phyloP scores from a whole-genome alignment of 768 basidiomycete genomes.

The Boletellus ananas region DNA sequence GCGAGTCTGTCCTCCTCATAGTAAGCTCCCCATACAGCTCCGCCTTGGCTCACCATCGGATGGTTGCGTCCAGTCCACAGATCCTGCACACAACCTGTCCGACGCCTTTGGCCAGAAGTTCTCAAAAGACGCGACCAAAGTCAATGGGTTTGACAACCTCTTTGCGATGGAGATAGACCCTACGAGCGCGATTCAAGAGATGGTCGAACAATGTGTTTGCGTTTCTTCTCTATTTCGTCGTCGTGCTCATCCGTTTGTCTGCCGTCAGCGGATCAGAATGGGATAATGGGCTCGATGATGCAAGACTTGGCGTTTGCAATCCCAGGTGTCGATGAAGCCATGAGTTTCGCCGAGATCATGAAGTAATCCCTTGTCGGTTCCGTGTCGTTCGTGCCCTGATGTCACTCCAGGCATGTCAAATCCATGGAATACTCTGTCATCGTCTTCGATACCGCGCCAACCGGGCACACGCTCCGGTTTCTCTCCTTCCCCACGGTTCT shows the following conservation, averaged over 20 bases:
- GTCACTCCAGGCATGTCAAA: slow-evolving; percentile 80
- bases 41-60: background rate
- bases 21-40: slow-evolving; percentile 43
- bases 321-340: slow-evolving; percentile 98
- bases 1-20: slow-evolving; percentile 96
- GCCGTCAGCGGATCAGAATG: slow-evolving; percentile 70
- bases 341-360: slow-evolving; percentile 99
- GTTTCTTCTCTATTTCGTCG: background rate
- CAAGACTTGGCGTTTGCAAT: slow-evolving; percentile 99
- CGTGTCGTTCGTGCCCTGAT: background rate
- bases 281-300: slow-evolving; percentile 99
- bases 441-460: slow-evolving; percentile 98
- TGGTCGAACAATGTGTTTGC: slow-evolving; percentile 90
- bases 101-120: slow-evolving; percentile 99
- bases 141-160: slow-evolving; percentile 95
- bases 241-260: slow-evolving; percentile 1
- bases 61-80: slow-evolving; percentile 69
- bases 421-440: slow-evolving; percentile 99
- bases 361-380: slow-evolving; percentile 52
- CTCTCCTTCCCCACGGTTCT: slow-evolving; percentile 98
- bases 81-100: slow-evolving; percentile 99
- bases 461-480: slow-evolving; percentile 97
- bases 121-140: slow-evolving; percentile 96
- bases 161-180: slow-evolving; percentile 99
- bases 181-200: slow-evolving; percentile 95